These are phyloP conservation scores for Multifurca ochricompacta DNA, from an alignment of 768 basidiomycete species.

Conservation along the genomic window DNA sequence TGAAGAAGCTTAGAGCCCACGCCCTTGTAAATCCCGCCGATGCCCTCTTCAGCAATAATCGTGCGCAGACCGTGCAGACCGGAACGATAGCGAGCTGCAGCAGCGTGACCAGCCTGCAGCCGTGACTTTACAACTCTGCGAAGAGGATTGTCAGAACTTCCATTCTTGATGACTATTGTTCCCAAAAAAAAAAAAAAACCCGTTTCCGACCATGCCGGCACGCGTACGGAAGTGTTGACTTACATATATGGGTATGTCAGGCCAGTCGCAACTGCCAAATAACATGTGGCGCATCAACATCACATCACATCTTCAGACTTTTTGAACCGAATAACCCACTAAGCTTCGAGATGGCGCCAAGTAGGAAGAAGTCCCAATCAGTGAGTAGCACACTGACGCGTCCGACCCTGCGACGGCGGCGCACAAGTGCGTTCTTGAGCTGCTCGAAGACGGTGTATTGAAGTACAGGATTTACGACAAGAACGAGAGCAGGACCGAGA, in stretches of 20 bases:
- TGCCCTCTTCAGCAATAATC: slow-evolving; percentile 71
- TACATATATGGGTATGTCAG: slow-evolving; percentile 73
- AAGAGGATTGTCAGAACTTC: slow-evolving; percentile 4
- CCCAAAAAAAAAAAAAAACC: background rate
- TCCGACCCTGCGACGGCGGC: slow-evolving; percentile 45
- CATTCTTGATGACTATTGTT: background rate
- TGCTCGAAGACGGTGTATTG: slow-evolving; percentile 96
- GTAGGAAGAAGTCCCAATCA: slow-evolving; percentile 87
- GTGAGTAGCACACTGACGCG: slow-evolving; percentile 44
- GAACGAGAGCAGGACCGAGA: slow-evolving; percentile 84
- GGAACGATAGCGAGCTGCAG: slow-evolving; percentile 65
- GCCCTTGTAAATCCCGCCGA: slow-evolving; percentile 82
- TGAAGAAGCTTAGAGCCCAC: slow-evolving; percentile 84
- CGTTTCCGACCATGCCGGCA: background rate
- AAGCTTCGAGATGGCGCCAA: slow-evolving; percentile 92
- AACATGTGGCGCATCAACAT: background rate
- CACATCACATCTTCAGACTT: background rate
- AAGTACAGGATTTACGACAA: slow-evolving; percentile 92
- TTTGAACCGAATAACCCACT: slow-evolving; percentile 35
- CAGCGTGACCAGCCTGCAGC: slow-evolving; percentile 64
- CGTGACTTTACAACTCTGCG: slow-evolving; percentile 65
- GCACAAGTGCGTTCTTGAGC: slow-evolving; percentile 76
- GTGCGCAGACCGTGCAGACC: slow-evolving; percentile 68
- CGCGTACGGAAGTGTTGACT: slow-evolving; percentile 24
- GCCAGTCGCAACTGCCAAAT: slow-evolving; percentile 35